A percentile compares a stretch with the other conserved stretches of the same genome.
These are phyloP conservation scores for Pyricularia grisea DNA, from an alignment of 2,329 filamentous ascomycete genomes.

Conservation along the genomic window DNA sequence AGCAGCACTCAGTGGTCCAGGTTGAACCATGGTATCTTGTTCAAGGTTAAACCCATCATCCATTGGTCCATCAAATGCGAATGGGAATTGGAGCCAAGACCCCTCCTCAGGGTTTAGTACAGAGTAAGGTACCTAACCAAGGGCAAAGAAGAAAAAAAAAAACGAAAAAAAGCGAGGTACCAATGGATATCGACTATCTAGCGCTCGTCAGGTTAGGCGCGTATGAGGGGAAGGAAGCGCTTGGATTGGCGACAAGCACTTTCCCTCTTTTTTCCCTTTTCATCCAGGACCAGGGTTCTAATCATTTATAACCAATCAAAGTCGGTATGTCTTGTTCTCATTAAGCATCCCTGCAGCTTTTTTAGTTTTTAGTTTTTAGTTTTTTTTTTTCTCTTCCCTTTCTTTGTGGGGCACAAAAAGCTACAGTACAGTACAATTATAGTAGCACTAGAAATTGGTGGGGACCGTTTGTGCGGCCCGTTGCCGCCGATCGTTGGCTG, in stretches of 20 bases:
- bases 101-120: too few relatives aligned
- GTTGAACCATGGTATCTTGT: background rate
- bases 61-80: background rate
- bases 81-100: background rate
- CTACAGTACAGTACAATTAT: background rate
- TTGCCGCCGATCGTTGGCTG: background rate
- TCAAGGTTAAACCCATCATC: background rate
- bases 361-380: too few relatives aligned
- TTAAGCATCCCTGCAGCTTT: background rate
- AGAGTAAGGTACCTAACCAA: too few relatives aligned
- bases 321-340: background rate
- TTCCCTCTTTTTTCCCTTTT: background rate
- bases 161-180: too few relatives aligned
- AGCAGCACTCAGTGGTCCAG: background rate
- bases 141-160: too few relatives aligned
- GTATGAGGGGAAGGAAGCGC: background rate
- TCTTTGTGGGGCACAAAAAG: background rate
- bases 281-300: background rate
- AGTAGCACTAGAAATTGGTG: background rate
- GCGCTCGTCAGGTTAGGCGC: constrained; percentile 1
- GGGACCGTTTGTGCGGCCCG: background rate
- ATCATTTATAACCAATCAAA: background rate
- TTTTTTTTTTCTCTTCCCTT: background rate
- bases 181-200: background rate
- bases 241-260: constrained; percentile 2